These are phyloP conservation scores for Botryosphaeria agaves DNA, from an alignment of 2,329 filamentous ascomycete species.

Conservation along the genomic window DNA sequence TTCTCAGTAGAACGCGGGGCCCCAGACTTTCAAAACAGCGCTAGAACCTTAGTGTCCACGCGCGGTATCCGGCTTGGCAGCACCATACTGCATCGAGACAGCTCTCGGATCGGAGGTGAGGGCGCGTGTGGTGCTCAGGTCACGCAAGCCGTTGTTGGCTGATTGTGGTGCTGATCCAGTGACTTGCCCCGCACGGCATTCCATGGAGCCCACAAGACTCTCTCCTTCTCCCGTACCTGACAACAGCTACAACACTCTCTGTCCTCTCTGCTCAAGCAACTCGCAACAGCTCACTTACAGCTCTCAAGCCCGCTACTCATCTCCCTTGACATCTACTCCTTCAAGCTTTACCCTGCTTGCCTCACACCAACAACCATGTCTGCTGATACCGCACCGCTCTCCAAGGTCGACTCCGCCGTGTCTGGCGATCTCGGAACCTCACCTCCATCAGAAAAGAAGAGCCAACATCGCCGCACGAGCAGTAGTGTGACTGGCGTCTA, in stretches of 20 bases:
- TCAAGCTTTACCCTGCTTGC: not conserved
- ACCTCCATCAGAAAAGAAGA: conserved; percentile 47
- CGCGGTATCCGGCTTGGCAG: too few relatives aligned
- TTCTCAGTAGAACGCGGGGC: too few relatives aligned
- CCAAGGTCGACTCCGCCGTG: conserved; percentile 85
- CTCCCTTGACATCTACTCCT: not conserved
- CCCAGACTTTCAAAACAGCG: too few relatives aligned
- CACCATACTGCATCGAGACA: too few relatives aligned
- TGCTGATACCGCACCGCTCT: conserved; percentile 39
- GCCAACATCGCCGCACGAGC: conserved; percentile 50
- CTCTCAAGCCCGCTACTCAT: not conserved
- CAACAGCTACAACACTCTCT: too few relatives aligned
- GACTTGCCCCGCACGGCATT: not conserved
- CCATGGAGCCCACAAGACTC: not conserved
- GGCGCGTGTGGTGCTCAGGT: too few relatives aligned
- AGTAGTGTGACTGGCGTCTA: conserved; percentile 56
- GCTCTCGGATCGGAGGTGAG: too few relatives aligned
- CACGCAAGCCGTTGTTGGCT: too few relatives aligned
- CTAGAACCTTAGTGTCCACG: too few relatives aligned
- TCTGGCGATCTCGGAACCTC: conserved; percentile 52
- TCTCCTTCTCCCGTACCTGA: not conserved
- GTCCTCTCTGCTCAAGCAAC: not conserved
- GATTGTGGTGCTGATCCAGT: not conserved
- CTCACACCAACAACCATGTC: conserved; percentile 33
- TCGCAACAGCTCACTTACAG: not conserved